Conservation (phyloP, 768 basidiomycete genomes). For the Dacryopinax spathularia region DNA sequence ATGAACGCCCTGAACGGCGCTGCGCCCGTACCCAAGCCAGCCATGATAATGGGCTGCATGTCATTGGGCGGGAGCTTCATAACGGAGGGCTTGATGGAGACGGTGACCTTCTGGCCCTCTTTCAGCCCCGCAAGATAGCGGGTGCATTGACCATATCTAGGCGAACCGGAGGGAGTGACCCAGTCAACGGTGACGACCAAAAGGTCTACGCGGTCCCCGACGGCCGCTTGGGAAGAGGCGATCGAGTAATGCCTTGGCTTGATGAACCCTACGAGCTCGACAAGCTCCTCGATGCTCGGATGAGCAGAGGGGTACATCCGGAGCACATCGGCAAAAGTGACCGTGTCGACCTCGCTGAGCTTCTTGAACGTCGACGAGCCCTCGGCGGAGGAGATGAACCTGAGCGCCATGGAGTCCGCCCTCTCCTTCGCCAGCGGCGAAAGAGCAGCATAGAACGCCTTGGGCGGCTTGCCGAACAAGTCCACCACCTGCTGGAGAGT, state of each 20-base stretch:
- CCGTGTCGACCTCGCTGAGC: conserved; percentile 84
- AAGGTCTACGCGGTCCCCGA: conserved; percentile 87
- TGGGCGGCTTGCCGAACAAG: conserved; percentile 88
- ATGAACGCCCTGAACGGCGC: conserved; percentile 99
- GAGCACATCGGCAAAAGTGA: conserved; percentile 82
- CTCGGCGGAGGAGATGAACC: conserved; percentile 88
- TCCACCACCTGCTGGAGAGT: conserved; percentile 93
- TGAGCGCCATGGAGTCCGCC: conserved; percentile 62
- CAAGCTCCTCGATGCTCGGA: conserved; percentile 71
- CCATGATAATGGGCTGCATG: conserved; percentile 91
- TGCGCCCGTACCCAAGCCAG: conserved; percentile 93
- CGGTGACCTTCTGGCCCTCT: conserved; percentile 84
- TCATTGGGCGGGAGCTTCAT: conserved; percentile 92
- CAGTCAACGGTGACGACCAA: conserved; percentile 95
- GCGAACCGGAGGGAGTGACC: conserved; percentile 59
- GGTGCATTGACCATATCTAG: conserved; percentile 87
- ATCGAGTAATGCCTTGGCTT: conserved; percentile 98
- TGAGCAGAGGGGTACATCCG: conserved; percentile 59
- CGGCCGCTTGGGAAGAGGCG: conserved; percentile 86
- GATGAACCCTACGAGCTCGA: conserved; percentile 84
- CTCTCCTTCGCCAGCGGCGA: conserved; percentile 55
- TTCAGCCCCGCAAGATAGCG: conserved; percentile 77
- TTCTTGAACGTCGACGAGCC: conserved; percentile 90
- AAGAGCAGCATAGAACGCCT: conserved; percentile 85
- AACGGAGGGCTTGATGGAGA: conserved; percentile 95